Percentiles rank a stretch among this genome's conserved stretches.
Evolutionary conservation across 2,329 filamentous ascomycete genomes (phyloP).

Genomic region (Thielaviopsis musarum): DNA sequence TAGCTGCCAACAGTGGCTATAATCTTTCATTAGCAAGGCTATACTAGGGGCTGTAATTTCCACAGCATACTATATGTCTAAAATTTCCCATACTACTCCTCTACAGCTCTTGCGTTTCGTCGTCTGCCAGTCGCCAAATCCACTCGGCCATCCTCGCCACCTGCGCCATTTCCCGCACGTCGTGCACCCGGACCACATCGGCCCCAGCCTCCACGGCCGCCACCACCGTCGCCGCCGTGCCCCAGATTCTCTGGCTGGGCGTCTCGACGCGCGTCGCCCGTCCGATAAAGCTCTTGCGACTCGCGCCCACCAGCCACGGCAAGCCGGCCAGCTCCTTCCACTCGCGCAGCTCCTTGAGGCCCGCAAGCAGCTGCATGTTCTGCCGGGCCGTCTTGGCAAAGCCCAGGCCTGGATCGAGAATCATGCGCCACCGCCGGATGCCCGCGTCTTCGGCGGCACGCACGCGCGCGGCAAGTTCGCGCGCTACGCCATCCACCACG

Average conservation of each 20-base stretch:
- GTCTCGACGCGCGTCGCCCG: slow-evolving; percentile 58
- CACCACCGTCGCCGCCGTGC: slow-evolving; percentile 75
- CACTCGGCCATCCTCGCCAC: slow-evolving; percentile 82
- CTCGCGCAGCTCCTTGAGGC: slow-evolving; percentile 44
- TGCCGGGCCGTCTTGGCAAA: slow-evolving; percentile 76
- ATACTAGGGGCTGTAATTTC: too few species aligned
- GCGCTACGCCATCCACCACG: slow-evolving; percentile 45
- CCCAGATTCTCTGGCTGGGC: slow-evolving; percentile 57
- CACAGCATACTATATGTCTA: not conserved
- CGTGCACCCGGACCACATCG: slow-evolving; percentile 84
- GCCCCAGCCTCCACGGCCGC: slow-evolving; percentile 76
- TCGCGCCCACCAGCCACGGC: slow-evolving; percentile 80
- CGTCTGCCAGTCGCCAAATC: slow-evolving; percentile 48
- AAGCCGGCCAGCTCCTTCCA: slow-evolving; percentile 50
- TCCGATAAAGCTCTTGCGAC: slow-evolving; percentile 81
- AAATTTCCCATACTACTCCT: not conserved
- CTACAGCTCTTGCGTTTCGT: not conserved
- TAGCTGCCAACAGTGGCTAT: too few species aligned
- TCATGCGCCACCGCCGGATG: slow-evolving; percentile 80
- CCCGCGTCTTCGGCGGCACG: slow-evolving; percentile 62
- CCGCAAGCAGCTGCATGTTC: slow-evolving; percentile 63
- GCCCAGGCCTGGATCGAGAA: slow-evolving; percentile 84
- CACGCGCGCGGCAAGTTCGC: slow-evolving; percentile 55
- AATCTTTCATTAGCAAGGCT: too few species aligned
- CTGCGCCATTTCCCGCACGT: slow-evolving; percentile 70